These are phyloP conservation scores for Stereum hirsutum DNA, from an alignment of 1,284 basidiomycete species.

Conservation along the genomic window DNA sequence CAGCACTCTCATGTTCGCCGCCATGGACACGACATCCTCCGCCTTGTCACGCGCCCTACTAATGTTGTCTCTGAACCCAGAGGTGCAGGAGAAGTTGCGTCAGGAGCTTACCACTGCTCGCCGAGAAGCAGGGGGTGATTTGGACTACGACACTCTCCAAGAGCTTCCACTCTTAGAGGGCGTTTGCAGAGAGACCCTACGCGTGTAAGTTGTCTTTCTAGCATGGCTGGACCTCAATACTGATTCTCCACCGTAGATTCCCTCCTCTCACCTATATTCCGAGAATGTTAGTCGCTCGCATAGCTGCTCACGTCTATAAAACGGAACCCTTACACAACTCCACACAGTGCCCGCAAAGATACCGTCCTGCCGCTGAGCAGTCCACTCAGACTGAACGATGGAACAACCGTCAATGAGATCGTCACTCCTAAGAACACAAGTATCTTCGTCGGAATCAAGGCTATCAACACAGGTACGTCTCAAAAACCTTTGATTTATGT, in stretches of 20 bases:
- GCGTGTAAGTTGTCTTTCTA: too few species aligned
- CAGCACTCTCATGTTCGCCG: too few species aligned
- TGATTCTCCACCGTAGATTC: too few species aligned
- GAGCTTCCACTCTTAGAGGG: constrained; percentile 2
- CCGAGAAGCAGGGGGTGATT: too few species aligned
- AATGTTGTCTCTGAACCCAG: too few species aligned
- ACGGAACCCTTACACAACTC: not conserved
- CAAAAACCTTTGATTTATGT: too few species aligned
- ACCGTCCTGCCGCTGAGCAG: not conserved
- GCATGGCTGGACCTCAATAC: too few species aligned
- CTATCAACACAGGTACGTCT: not conserved
- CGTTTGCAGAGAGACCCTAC: constrained; percentile 2
- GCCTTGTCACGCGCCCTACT: too few species aligned
- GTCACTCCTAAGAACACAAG: not conserved
- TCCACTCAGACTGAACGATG: not conserved
- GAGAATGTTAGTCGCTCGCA: not conserved
- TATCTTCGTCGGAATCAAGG: not conserved
- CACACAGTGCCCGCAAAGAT: constrained; percentile 1
- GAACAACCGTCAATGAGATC: not conserved
- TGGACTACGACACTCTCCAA: too few species aligned
- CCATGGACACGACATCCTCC: too few species aligned
- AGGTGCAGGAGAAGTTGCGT: too few species aligned
- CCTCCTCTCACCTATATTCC: not conserved
- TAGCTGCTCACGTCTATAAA: not conserved
- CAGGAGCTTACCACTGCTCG: too few species aligned